Evolutionary conservation across 73 alveolate species (phyloP).

Genomic region (Urostyla sp.): DNA sequence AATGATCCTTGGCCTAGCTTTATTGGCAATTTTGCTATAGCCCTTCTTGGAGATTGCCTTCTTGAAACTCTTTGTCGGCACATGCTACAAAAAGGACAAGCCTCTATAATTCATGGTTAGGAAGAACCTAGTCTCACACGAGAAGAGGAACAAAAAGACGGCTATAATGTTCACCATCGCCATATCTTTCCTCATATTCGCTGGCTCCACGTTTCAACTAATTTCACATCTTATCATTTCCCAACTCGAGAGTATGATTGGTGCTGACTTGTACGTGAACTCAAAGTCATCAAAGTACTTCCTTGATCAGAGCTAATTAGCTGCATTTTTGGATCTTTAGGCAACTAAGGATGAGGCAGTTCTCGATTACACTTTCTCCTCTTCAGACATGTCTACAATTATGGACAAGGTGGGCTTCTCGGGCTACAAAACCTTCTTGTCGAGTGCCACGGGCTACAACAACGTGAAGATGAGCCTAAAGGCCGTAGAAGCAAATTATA

Average conservation of each 20-base stretch:
- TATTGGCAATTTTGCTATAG: constrained; percentile 75
- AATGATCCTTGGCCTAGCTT: constrained; percentile 93
- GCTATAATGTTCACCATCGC: constrained; percentile 94
- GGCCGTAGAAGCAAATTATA: constrained; percentile 64
- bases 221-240: constrained; percentile 75
- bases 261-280: constrained; percentile 79
- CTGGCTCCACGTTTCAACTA: constrained; percentile 90
- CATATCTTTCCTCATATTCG: constrained; percentile 88
- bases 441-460: constrained; percentile 59
- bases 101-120: constrained; percentile 79
- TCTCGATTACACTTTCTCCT: constrained; percentile 7
- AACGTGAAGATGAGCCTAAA: constrained; percentile 15
- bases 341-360: constrained; percentile 23
- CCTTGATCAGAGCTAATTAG: constrained; percentile 77
- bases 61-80: constrained; percentile 59
- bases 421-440: too few species aligned
- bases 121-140: constrained; percentile 93
- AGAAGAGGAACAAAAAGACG: constrained; percentile 91
- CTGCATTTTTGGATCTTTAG: constrained; percentile 51
- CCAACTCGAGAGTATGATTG: constrained; percentile 68
- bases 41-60: constrained; percentile 76
- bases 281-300: constrained; percentile 57
- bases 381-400: constrained; percentile 9
- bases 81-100: constrained; percentile 77
- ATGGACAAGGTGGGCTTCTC: too few species aligned